Evolutionary conservation across 306 rosid genomes (phyloP).

Genomic region (Cucumis melo): DNA sequence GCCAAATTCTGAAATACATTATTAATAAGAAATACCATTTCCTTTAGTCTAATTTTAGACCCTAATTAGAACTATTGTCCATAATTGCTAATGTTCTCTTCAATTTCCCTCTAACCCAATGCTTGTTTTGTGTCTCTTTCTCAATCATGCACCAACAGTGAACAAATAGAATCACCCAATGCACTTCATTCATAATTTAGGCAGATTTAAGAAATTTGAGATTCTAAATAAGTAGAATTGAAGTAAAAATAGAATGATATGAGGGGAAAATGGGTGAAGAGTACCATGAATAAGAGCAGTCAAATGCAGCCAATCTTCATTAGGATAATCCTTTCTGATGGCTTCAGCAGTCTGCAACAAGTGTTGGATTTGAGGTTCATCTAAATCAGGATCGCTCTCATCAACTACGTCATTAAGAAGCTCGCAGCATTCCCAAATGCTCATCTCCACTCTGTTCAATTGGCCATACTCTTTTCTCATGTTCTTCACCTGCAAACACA

Average conservation of each 20-base stretch:
- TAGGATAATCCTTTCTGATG: slow-evolving; percentile 54
- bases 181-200: neutral
- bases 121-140: neutral
- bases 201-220: no score
- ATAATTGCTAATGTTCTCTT: neutral
- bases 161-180: neutral
- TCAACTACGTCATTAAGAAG: slow-evolving; percentile 69
- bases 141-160: neutral
- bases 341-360: slow-evolving; percentile 82
- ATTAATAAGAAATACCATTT: neutral
- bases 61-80: neutral
- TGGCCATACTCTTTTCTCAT: slow-evolving; percentile 58
- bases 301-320: slow-evolving; percentile 74
- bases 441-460: slow-evolving; percentile 60
- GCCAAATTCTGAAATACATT: neutral
- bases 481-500: slow-evolving; percentile 38
- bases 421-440: slow-evolving; percentile 83
- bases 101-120: neutral
- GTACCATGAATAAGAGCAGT: slow-evolving; percentile 79
- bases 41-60: neutral
- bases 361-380: slow-evolving; percentile 69
- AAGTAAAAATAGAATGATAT: neutral
- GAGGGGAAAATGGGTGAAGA: neutral
- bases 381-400: slow-evolving; percentile 81
- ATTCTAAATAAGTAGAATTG: neutral